Evolutionary conservation across 2,329 filamentous ascomycete species (phyloP).

Genomic region (Curvularia spicifera): DNA sequence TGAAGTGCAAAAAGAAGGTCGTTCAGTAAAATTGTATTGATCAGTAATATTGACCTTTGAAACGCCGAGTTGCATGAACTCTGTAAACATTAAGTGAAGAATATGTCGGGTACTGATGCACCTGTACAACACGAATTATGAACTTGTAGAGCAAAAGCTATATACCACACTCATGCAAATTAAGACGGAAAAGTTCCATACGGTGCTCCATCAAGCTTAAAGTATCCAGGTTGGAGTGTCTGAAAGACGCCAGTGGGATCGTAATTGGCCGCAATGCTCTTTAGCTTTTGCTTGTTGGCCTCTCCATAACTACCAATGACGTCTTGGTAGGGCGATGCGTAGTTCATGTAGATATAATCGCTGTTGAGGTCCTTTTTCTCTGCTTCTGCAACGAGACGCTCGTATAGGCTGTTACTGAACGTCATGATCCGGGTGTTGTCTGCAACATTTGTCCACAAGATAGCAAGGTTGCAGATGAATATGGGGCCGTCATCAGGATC

Average conservation of each 20-base stretch:
- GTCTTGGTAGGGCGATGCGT: constrained; percentile 54
- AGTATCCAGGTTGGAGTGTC: constrained; percentile 30
- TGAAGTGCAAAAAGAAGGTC: too few relatives aligned
- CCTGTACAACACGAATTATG: neutral
- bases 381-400: constrained; percentile 20
- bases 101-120: neutral
- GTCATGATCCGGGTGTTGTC: constrained; percentile 35
- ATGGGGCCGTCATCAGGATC: constrained; percentile 27
- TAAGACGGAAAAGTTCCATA: constrained; percentile 18
- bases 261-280: constrained; percentile 21
- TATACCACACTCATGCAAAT: neutral
- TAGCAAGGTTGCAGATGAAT: constrained; percentile 29
- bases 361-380: constrained; percentile 17
- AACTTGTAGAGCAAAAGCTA: neutral
- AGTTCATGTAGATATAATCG: constrained; percentile 56
- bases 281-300: constrained; percentile 39
- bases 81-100: neutral
- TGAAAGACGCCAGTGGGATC: constrained; percentile 30
- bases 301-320: constrained; percentile 52
- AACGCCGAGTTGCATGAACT: neutral
- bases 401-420: constrained; percentile 29
- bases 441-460: constrained; percentile 30
- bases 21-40: too few relatives aligned
- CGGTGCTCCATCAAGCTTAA: constrained; percentile 32
- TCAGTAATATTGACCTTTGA: too few relatives aligned